These are phyloP conservation scores for Coffea humblotiana DNA, from an alignment of 305 asterid species.

Conservation along the genomic window DNA sequence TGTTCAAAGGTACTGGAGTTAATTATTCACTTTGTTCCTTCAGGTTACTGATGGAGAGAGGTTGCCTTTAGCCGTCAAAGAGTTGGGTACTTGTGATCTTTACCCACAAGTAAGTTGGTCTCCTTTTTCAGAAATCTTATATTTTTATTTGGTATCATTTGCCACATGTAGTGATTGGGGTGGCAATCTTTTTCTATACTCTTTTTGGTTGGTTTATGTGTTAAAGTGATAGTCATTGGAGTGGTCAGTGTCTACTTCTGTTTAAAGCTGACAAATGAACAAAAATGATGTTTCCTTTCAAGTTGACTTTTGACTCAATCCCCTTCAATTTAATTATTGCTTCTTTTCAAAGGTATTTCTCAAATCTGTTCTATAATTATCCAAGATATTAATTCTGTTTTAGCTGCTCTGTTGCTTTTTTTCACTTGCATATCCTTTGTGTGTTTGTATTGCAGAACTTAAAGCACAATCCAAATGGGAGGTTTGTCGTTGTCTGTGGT, in stretches of 20 bases:
- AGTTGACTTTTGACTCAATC: too few relatives aligned
- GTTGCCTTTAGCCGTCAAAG: conserved; percentile 91
- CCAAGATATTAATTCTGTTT: neutral
- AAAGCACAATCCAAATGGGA: conserved; percentile 93
- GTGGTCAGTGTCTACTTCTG: neutral
- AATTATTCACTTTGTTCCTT: conserved; percentile 22
- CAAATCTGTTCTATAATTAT: neutral
- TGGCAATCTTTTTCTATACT: neutral
- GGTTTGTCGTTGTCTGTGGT: conserved; percentile 93
- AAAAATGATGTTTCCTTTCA: neutral
- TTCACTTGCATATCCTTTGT: neutral
- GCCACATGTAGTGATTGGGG: neutral
- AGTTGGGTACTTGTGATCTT: conserved; percentile 96
- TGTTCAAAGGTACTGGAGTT: conserved; percentile 12
- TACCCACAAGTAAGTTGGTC: conserved; percentile 79
- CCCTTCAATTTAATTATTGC: neutral
- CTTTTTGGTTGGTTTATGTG: neutral
- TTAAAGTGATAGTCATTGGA: neutral
- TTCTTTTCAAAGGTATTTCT: neutral
- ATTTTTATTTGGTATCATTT: neutral
- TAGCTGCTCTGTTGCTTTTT: neutral
- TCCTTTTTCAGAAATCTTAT: conserved; percentile 5
- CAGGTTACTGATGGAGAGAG: conserved; percentile 99
- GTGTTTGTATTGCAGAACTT: conserved; percentile 50
- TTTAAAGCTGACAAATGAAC: neutral